Conservation (phyloP, 1,284 basidiomycete species). For the Boletus mariae region DNA sequence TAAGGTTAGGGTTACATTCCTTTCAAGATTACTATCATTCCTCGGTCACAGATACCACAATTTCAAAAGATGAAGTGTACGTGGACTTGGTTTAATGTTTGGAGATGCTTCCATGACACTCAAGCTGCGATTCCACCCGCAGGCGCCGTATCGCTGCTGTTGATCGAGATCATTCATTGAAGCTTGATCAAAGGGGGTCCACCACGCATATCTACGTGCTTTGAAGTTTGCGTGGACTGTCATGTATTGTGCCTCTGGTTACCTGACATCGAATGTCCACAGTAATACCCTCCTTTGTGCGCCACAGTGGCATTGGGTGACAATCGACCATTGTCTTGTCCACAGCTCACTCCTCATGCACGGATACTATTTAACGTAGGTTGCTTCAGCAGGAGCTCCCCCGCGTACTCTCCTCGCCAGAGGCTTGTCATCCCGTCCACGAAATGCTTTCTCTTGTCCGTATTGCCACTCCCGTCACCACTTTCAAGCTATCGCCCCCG, state of each 20-base stretch:
- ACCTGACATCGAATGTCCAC: conserved; percentile 5
- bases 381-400: not conserved
- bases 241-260: not conserved
- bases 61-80: not conserved
- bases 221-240: not conserved
- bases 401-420: not conserved
- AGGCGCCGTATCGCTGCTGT: too few species aligned
- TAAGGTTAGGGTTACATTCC: conserved; percentile 5
- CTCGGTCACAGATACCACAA: too few species aligned
- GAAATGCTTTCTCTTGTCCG: conserved; percentile 17
- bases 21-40: too few species aligned
- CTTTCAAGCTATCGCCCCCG: conserved; percentile 6
- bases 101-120: too few species aligned
- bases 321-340: conserved; percentile 18
- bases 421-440: not conserved
- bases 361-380: conserved; percentile 18
- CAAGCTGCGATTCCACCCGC: too few species aligned
- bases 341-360: not conserved
- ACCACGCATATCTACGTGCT: too few species aligned
- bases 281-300: conserved; percentile 11
- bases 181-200: too few species aligned
- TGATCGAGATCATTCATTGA: too few species aligned
- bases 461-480: conserved; percentile 3
- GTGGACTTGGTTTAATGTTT: not conserved
- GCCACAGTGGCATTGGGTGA: conserved; percentile 5